A percentile compares a stretch with the other conserved stretches of the same genome.
Conservation (phyloP, 202 grass and related monocot species). For the Carex sylvatica region DNA sequence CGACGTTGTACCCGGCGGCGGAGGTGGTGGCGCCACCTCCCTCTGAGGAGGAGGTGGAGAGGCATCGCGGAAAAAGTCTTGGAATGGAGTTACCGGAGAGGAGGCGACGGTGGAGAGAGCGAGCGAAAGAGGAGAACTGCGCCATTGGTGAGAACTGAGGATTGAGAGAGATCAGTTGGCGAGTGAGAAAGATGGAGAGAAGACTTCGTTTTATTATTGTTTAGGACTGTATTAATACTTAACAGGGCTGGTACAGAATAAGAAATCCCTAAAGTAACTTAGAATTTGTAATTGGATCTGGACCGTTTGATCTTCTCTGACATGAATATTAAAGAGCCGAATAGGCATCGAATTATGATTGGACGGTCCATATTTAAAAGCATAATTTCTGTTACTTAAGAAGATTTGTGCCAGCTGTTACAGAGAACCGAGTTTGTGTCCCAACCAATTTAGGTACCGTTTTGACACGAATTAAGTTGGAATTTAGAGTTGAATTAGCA, state of each 20-base stretch:
- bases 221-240: neutral
- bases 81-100: neutral
- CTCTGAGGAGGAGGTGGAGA: constrained; percentile 6
- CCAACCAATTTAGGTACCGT: neutral
- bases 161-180: constrained; percentile 3
- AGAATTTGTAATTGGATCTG: too few relatives aligned
- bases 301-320: too few relatives aligned
- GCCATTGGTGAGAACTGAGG: constrained; percentile 31
- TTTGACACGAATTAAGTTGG: neutral
- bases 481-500: neutral
- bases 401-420: too few relatives aligned
- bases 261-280: too few relatives aligned
- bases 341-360: too few relatives aligned
- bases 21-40: constrained; percentile 25
- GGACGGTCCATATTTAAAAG: too few relatives aligned
- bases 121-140: constrained; percentile 32
- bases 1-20: constrained; percentile 65
- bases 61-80: constrained; percentile 22
- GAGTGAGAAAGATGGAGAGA: neutral
- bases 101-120: constrained; percentile 39
- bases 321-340: too few relatives aligned
- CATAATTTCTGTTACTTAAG: too few relatives aligned
- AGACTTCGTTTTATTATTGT: neutral
- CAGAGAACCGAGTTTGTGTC: neutral
- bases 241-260: neutral